Percentiles rank a stretch among this genome's conserved stretches.
Conservation (phyloP, 2,329 filamentous ascomycete genomes). For the Xylariaceae sp. region DNA sequence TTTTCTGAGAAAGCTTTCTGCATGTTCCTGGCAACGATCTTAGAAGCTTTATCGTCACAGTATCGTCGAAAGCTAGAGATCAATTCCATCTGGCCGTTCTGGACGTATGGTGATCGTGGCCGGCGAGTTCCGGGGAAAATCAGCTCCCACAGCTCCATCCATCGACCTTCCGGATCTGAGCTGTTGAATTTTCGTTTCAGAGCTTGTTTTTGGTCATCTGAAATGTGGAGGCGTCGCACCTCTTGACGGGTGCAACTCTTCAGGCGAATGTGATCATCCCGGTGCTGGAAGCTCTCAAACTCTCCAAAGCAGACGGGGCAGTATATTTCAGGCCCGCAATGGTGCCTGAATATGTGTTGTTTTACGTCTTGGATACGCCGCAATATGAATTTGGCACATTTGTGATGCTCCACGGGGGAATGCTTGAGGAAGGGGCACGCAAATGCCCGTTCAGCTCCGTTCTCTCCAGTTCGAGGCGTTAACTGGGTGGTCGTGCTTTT, state of each 20-base stretch:
- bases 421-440: neutral
- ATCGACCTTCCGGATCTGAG: neutral
- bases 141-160: neutral
- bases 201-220: neutral
- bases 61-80: neutral
- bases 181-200: neutral
- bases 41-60: neutral
- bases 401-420: neutral
- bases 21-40: neutral
- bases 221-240: neutral
- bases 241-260: neutral
- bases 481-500: neutral
- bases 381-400: neutral
- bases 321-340: neutral
- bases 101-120: neutral
- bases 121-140: neutral
- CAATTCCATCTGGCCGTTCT: neutral
- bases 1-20: neutral
- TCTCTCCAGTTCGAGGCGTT: neutral
- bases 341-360: neutral
- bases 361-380: neutral
- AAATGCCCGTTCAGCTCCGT: neutral
- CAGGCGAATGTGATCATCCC: neutral
- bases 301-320: neutral
- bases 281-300: neutral